Conservation (phyloP, 352 stramenopile species). For the Detonula confervacea region DNA sequence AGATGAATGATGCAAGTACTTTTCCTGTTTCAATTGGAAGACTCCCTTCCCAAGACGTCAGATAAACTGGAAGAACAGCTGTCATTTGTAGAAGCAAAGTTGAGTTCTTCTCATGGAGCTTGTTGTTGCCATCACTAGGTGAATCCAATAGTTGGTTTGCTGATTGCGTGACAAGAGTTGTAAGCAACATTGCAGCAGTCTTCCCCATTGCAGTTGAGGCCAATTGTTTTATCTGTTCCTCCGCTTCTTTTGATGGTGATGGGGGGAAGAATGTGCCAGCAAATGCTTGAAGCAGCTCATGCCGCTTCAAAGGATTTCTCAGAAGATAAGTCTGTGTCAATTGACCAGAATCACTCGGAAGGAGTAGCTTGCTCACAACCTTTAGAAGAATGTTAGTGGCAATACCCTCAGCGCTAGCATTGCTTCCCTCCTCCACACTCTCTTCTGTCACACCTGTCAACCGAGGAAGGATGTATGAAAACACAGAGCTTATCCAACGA, state of each 20-base stretch:
- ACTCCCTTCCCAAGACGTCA: slow-evolving; percentile 42
- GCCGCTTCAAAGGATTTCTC: slow-evolving; percentile 30
- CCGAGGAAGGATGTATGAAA: slow-evolving; percentile 58
- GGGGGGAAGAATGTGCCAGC: slow-evolving; percentile 52
- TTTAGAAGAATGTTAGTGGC: slow-evolving; percentile 49
- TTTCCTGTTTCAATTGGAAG: slow-evolving; percentile 45
- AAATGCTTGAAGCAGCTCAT: slow-evolving; percentile 55
- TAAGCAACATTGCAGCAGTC: slow-evolving; percentile 49
- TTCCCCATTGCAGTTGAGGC: slow-evolving; percentile 40
- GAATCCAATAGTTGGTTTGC: slow-evolving; percentile 21
- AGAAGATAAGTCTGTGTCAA: slow-evolving; percentile 32
- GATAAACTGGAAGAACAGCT: slow-evolving; percentile 53
- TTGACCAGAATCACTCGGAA: slow-evolving; percentile 26
- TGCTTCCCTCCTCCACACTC: slow-evolving; percentile 3
- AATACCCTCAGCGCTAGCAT: slow-evolving; percentile 5
- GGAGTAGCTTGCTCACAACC: slow-evolving; percentile 49
- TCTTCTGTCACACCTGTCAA: slow-evolving; percentile 15
- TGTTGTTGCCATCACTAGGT: slow-evolving; percentile 1
- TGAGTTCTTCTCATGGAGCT: slow-evolving; percentile 35
- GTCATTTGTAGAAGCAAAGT: slow-evolving; percentile 49
- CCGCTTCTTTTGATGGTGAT: slow-evolving; percentile 17
- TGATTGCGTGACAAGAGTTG: slow-evolving; percentile 43
- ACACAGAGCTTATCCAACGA: slow-evolving; percentile 51
- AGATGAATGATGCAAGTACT: slow-evolving; percentile 52
- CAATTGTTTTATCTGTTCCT: slow-evolving; percentile 31